Conservation (phyloP, 1,284 basidiomycete species). For the Anthracocystis panici-leucophaei region DNA sequence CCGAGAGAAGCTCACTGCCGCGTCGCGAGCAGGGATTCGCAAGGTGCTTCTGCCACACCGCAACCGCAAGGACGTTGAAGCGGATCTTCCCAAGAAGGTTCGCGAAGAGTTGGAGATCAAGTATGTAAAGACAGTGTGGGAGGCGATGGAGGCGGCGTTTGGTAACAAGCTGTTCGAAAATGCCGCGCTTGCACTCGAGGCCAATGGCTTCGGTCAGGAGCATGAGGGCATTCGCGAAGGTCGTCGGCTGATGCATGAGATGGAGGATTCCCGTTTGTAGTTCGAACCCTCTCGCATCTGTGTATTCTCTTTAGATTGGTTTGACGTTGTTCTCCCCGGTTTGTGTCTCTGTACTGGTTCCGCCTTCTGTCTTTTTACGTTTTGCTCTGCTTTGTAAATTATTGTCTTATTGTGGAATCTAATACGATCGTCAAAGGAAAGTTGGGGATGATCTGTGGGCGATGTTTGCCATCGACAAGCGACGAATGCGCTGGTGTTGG, state of each 20-base stretch:
- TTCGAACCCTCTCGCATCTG: not conserved
- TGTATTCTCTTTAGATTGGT: not conserved
- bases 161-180: conserved; percentile 58
- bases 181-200: conserved; percentile 51
- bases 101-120: conserved; percentile 80
- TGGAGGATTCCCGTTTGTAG: conserved; percentile 44
- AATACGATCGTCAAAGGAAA: too few species aligned
- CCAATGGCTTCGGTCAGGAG: conserved; percentile 47
- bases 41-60: conserved; percentile 84
- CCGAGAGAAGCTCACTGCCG: conserved; percentile 66
- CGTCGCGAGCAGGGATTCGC: conserved; percentile 80
- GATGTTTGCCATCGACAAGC: too few species aligned
- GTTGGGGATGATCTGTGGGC: too few species aligned
- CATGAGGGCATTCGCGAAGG: conserved; percentile 60
- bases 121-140: conserved; percentile 81
- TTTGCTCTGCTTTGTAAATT: too few species aligned
- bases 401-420: too few species aligned
- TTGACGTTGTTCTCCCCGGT: not conserved
- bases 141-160: conserved; percentile 79
- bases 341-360: not conserved
- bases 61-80: conserved; percentile 86
- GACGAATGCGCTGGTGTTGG: too few species aligned
- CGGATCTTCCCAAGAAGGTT: conserved; percentile 81
- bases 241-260: conserved; percentile 53
- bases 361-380: not conserved